Conservation (phyloP, 495 filamentous ascomycete species). For the Glonium stellatum region DNA sequence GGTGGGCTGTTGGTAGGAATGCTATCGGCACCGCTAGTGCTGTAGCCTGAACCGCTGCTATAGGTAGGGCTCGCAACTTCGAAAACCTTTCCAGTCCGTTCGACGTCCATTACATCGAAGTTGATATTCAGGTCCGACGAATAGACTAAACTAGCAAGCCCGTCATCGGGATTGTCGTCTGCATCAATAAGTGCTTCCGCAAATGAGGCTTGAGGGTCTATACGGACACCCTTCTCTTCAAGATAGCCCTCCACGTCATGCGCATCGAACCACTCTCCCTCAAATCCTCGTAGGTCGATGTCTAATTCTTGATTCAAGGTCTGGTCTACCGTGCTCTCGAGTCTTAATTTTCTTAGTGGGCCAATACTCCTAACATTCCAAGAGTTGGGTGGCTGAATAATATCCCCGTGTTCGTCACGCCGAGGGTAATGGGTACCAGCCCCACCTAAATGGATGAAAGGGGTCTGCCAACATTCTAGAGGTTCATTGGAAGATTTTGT, state of each 20-base stretch:
- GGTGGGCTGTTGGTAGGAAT: background rate
- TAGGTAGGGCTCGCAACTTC: too few relatives aligned
- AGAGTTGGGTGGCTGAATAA: conserved; percentile 27
- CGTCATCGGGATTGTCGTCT: background rate
- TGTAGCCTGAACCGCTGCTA: background rate
- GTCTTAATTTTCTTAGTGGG: conserved; percentile 38
- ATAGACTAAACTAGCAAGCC: background rate
- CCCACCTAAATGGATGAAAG: conserved; percentile 60
- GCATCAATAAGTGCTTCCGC: conserved; percentile 43
- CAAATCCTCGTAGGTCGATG: conserved; percentile 32
- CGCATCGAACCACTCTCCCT: conserved; percentile 68
- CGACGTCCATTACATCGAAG: background rate
- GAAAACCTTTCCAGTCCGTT: background rate
- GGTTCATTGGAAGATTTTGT: conserved; percentile 39
- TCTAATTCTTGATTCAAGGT: conserved; percentile 19
- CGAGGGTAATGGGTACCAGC: conserved; percentile 58
- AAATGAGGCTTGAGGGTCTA: conserved; percentile 47
- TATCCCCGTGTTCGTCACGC: conserved; percentile 29
- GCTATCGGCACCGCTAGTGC: background rate
- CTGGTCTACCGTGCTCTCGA: conserved; percentile 22
- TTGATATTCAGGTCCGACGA: too few relatives aligned
- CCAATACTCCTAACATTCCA: conserved; percentile 33
- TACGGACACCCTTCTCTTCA: conserved; percentile 48
- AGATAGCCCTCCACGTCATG: conserved; percentile 68
- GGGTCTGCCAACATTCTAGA: conserved; percentile 54